Percentiles rank a stretch among this genome's conserved stretches.
Conservation (phyloP, 352 stramenopile species). For the Phytophthora europaea region DNA sequence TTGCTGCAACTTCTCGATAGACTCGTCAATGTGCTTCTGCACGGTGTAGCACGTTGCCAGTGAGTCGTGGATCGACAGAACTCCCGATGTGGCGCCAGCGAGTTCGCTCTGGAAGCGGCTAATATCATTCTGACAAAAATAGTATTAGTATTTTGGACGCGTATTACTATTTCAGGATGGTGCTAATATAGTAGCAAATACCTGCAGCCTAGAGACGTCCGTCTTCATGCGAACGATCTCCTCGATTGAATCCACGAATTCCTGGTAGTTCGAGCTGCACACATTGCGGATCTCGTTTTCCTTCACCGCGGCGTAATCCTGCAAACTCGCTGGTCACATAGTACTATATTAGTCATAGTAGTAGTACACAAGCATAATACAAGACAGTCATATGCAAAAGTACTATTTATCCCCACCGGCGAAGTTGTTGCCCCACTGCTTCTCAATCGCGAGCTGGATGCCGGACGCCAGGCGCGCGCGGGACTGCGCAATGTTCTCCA, state of each 20-base stretch:
- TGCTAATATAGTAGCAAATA: slow-evolving; percentile 13
- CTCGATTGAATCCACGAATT: slow-evolving; percentile 87
- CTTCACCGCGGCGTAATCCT: slow-evolving; percentile 67
- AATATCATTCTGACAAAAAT: slow-evolving; percentile 58
- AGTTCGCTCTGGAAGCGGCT: slow-evolving; percentile 75
- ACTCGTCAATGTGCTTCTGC: slow-evolving; percentile 79
- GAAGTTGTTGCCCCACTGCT: slow-evolving; percentile 85
- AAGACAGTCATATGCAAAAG: slow-evolving; percentile 4
- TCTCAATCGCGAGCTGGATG: slow-evolving; percentile 85
- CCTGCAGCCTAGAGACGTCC: slow-evolving; percentile 76
- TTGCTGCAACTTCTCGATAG: slow-evolving; percentile 84
- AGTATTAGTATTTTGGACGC: slow-evolving; percentile 2
- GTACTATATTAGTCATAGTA: background rate
- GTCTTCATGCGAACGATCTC: slow-evolving; percentile 87
- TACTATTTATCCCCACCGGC: slow-evolving; percentile 44
- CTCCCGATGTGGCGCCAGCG: slow-evolving; percentile 49
- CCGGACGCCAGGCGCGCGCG: slow-evolving; percentile 71
- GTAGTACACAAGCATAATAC: background rate
- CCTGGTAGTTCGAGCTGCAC: slow-evolving; percentile 81
- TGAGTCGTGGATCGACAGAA: slow-evolving; percentile 68
- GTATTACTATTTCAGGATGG: background rate
- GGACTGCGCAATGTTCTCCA: slow-evolving; percentile 87
- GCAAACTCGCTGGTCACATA: slow-evolving; percentile 55
- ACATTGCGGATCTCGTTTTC: slow-evolving; percentile 82
- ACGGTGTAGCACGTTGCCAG: slow-evolving; percentile 67